Base-by-base conservation (phyloP, 2,329 filamentous ascomycete species). In the Fusarium oligoseptatum region DNA sequence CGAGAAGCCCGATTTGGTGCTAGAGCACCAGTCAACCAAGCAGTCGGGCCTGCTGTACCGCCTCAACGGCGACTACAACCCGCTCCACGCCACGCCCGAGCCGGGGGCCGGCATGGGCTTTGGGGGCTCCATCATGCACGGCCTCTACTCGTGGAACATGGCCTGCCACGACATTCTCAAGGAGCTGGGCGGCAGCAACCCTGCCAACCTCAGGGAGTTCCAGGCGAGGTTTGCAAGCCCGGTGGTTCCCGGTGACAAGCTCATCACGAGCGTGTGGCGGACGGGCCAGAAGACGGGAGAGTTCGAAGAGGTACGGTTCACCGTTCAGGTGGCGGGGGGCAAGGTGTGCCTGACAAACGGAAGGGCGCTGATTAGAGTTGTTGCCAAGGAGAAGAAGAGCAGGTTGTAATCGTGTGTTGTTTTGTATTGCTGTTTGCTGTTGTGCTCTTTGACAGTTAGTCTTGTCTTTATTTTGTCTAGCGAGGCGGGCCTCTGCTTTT, bases 21-120 rank as follows among this genome's bases (percentile, higher is more conserved):
- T 93, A 76, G 89, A 90, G 78, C 89, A 93, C 78, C 92, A 95
- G 83, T 95, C 93, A 6, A 93, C 86, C 29, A 80, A 86, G 63
- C 91, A 95, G 85, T 94, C 94, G 6, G 91, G 94, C 10, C 89
- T 93, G 73, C 86, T 97, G 65, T 97, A 97, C 84, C 90, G 94
- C 73, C 89, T 98, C 60, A 98, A 97, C 78, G 95, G 95, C 75
- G 95, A 98, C 85, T 98, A 98, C 85, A 98, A 98, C 86, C 95
- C 95, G 32, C 91, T 98, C 39, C 95, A 98, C 82, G 95, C 94
- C 8, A 94, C 93, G 20, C 95, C 95, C 14, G 94, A 95, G 84
- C 94, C 95, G 0, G 95, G 95, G 70, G 85, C 90, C 83, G 93
- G 95, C 85, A 97, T 98, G 94, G 95, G 95, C 70, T 98, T 97